Percentiles rank a stretch among this genome's conserved stretches.
phyloP scores from a whole-genome alignment of 83 land plant species.

The Picea abies region DNA sequence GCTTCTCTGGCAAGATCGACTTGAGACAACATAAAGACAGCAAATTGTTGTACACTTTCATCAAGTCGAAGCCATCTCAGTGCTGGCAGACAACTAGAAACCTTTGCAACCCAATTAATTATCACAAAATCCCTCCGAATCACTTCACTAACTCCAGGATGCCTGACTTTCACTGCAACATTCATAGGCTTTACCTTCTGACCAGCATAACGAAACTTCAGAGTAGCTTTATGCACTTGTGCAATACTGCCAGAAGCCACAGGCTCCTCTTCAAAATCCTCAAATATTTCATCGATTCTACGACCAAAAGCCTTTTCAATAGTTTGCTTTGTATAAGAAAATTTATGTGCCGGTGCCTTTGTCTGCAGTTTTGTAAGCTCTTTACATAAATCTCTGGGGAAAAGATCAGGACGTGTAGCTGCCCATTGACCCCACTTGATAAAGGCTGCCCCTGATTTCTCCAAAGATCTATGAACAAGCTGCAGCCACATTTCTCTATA shows the following conservation, averaged over 20 bases:
- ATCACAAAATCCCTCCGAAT: conserved; percentile 88
- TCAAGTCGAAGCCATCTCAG: conserved; percentile 86
- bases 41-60: conserved; percentile 97
- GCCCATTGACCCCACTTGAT: conserved; percentile 99
- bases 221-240: conserved; percentile 84
- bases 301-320: conserved; percentile 92
- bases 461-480: conserved; percentile 73
- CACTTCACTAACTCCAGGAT: conserved; percentile 91
- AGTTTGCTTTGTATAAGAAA: conserved; percentile 57
- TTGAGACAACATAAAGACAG: conserved; percentile 97
- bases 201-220: conserved; percentile 63
- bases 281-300: conserved; percentile 85
- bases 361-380: conserved; percentile 86
- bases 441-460: conserved; percentile 95
- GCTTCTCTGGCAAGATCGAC: conserved; percentile 99
- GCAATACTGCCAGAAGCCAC: conserved; percentile 99
- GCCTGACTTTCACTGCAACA: conserved; percentile 97
- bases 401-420: conserved; percentile 95
- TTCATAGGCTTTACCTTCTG: conserved; percentile 58
- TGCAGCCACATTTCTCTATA: conserved; percentile 78
- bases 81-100: conserved; percentile 66
- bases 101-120: conserved; percentile 72
- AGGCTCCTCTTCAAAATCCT: conserved; percentile 88
- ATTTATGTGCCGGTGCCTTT: conserved; percentile 90
- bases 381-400: conserved; percentile 83